Evolutionary conservation across 306 rosid species (phyloP).

Genomic region (Vigna reflexopilosa): DNA sequence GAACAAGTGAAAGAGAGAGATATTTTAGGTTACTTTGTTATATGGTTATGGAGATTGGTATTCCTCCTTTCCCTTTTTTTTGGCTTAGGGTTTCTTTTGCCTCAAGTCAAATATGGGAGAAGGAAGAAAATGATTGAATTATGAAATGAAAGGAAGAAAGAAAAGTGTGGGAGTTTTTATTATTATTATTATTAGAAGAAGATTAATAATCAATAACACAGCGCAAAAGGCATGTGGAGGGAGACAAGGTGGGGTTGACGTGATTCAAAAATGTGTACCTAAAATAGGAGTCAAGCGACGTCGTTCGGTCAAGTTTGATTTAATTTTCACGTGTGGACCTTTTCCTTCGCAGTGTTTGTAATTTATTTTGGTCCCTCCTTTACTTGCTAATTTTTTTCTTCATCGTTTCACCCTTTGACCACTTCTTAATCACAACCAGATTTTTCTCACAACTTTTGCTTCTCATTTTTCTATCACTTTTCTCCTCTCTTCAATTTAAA

Average conservation of each 20-base stretch:
- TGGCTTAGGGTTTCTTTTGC: conserved; percentile 4
- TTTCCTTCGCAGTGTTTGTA: not conserved
- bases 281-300: not conserved
- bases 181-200: not conserved
- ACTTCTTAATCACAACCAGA: not conserved
- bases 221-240: conserved; percentile 6
- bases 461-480: no score
- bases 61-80: not conserved
- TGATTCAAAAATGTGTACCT: not conserved
- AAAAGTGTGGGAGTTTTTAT: not conserved
- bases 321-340: not conserved
- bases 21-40: not conserved
- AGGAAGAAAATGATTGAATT: not conserved
- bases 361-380: not conserved
- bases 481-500: no score
- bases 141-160: not conserved
- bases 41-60: not conserved
- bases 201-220: not conserved
- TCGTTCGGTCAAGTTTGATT: not conserved
- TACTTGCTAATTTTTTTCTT: not conserved
- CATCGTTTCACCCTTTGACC: not conserved
- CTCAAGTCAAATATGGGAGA: conserved; percentile 16
- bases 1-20: not conserved
- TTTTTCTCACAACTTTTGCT: no score
- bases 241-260: conserved; percentile 1